Evolutionary conservation across 345 rosid genomes (phyloP), one percentile per base, ranked within the genome.

Genomic region (Ailanthus altissimus): DNA sequence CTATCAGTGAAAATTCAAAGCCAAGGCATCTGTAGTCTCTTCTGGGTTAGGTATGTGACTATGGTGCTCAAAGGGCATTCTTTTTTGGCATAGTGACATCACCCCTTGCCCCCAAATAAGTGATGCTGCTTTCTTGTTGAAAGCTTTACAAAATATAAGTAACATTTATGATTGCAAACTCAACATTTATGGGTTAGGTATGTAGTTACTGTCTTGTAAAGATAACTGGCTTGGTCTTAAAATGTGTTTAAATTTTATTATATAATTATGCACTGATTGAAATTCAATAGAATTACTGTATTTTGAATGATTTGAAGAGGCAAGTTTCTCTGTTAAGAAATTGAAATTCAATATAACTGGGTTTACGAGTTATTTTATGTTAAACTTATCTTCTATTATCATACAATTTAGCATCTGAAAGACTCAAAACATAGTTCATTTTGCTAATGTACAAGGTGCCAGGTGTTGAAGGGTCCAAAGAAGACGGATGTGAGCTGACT

Each of bases 401-500:
- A 0, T 59, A 25, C 66, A 46, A 23, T 0, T 25, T 67, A 40
- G 40, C 14, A 6, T 53, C 64, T 28, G 42, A 60, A 36, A 15
- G 42, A 28, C 72, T 21, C n/a, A 15, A 67, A 26, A 46, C 5
- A 21, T 67, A 11, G 8, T 45, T 67, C 36, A 45, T 13, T 46
- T 15, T n/a, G 28, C 77, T 78, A 53, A 45, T 75, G 53, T 46
- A 50, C 66, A 75, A 92, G 94, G 88, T 93, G 58, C 97, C 97
- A 71, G 90, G 88, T 56, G 86, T 83, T 12, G 90, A 91, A 82
- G 81, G 86, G 64, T 85, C 85, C 5, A 82, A 79, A 14, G 86
- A 82, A 78, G 26, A 69, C 32, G 75, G 74, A 64, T 93, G 96
- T 49, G 68, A 90, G 73, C 92, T 95, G 66, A 95, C 97, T 3